A percentile compares a stretch with the other conserved stretches of the same genome.
Evolutionary conservation across 495 filamentous ascomycete species (phyloP).

Genomic region (Penicillium diatomitis): DNA sequence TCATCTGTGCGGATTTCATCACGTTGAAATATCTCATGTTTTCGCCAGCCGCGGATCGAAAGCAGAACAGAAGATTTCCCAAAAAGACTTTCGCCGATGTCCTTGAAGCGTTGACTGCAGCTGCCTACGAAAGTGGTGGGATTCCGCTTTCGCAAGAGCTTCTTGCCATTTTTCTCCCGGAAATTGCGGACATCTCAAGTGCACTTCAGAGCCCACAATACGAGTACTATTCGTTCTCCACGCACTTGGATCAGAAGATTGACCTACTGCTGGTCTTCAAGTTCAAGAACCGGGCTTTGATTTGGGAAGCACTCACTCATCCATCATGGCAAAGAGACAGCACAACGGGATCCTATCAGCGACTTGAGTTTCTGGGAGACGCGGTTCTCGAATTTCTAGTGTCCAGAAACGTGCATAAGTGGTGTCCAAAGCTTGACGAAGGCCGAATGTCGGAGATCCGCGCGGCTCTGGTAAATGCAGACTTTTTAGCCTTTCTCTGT

Average conservation of each 20-base stretch:
- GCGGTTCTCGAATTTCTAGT: slow-evolving; percentile 64
- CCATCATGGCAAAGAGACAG: slow-evolving; percentile 32
- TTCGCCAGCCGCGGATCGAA: not conserved
- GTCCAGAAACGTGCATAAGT: slow-evolving; percentile 38
- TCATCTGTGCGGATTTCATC: slow-evolving; percentile 49
- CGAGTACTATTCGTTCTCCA: not conserved
- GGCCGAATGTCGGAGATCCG: slow-evolving; percentile 55
- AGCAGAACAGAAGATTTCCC: slow-evolving; percentile 31
- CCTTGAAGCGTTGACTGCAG: slow-evolving; percentile 68
- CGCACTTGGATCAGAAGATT: not conserved
- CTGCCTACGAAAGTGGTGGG: slow-evolving; percentile 34
- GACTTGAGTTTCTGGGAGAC: slow-evolving; percentile 78
- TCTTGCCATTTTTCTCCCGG: not conserved
- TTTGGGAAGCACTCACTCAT: slow-evolving; percentile 71
- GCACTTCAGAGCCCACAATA: not conserved
- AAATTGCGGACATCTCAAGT: not conserved
- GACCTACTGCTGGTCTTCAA: slow-evolving; percentile 30
- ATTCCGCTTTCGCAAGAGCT: not conserved
- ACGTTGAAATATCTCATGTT: not conserved
- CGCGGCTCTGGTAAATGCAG: slow-evolving; percentile 61
- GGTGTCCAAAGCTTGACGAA: slow-evolving; percentile 39
- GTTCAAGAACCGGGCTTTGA: slow-evolving; percentile 55
- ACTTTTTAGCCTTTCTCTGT: slow-evolving; percentile 64
- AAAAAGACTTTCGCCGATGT: slow-evolving; percentile 75
- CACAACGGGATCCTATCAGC: slow-evolving; percentile 54